A percentile compares a stretch with the other conserved stretches of the same genome.
These are phyloP conservation scores for Cordyceps militaris DNA, from an alignment of 2,329 filamentous ascomycete species.

Conservation along the genomic window DNA sequence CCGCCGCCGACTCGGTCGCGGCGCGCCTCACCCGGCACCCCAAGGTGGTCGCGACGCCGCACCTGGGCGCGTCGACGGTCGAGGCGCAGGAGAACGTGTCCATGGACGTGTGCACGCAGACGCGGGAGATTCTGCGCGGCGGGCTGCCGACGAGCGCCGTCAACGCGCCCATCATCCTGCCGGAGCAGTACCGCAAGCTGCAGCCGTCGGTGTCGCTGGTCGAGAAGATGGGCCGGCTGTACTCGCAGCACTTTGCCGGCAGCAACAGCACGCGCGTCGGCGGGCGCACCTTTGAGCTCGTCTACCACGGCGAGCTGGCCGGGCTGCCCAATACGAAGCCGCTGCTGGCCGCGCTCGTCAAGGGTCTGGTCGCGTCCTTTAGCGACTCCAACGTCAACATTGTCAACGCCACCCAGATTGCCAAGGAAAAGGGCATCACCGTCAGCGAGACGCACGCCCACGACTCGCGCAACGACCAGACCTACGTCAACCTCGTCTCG, in stretches of 20 bases:
- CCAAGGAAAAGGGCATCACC: constrained; percentile 68
- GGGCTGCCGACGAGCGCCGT: constrained; percentile 70
- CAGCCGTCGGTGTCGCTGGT: constrained; percentile 70
- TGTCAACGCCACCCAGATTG: constrained; percentile 70
- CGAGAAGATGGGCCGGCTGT: constrained; percentile 72
- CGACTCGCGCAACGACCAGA: constrained; percentile 48
- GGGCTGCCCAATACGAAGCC: constrained; percentile 68
- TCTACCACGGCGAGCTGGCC: constrained; percentile 70
- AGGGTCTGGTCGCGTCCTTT: constrained; percentile 65
- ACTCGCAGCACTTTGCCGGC: constrained; percentile 65
- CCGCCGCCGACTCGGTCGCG: constrained; percentile 46
- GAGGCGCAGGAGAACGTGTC: constrained; percentile 83
- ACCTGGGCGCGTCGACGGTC: constrained; percentile 71
- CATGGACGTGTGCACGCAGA: constrained; percentile 75
- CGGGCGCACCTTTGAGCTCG: constrained; percentile 65
- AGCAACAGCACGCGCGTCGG: constrained; percentile 40
- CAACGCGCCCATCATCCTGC: constrained; percentile 74
- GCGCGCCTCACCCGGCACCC: constrained; percentile 59
- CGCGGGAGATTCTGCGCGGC: constrained; percentile 64
- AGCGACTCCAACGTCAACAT: constrained; percentile 69
- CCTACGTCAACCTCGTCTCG: constrained; percentile 65
- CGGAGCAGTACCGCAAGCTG: constrained; percentile 70
- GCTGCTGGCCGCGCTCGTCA: constrained; percentile 70
- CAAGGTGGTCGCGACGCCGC: constrained; percentile 69
- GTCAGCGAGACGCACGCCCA: constrained; percentile 67